Evolutionary conservation across 2,329 filamentous ascomycete species (phyloP), one percentile per base, ranked within the genome.

Genomic region (Ceratocystis cubensis): DNA sequence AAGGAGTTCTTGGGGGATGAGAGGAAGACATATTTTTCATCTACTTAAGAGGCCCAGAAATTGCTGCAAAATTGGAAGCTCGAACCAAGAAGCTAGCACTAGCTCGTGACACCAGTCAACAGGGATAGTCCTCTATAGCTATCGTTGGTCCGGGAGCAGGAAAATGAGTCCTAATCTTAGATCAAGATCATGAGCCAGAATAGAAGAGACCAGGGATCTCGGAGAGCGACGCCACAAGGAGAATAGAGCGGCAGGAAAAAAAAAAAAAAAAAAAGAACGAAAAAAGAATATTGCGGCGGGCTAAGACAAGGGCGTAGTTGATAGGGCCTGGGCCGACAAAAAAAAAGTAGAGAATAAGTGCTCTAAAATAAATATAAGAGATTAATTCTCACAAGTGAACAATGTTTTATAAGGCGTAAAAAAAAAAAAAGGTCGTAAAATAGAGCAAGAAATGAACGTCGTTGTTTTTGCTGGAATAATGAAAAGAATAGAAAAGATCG

Each of bases 1-100:
- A 69, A 68, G 70, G 69, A 63, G 68, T 66, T 69, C 68, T 69
- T 61, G 68, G 67, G 70, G 70, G 69, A 71, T 68, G 69, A 71
- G 68, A 70, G 69, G 67, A 59, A 46, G 66, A 59, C 53, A 57
- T 57, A 5, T 57, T 57, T 57, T 57, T 57, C 53, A 13, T 57
- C 5, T 15, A n/a, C 53, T 30, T 25, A 25, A 57, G 10, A 17
- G 53, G n/a, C 53, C 53, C 22, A 57, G 53, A 33, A 57, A 57
- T 6, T 17, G 20, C 22, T 15, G 22, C 28, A 33, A 28, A 53
- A 30, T 22, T 30, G 25, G 53, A 22, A 30, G n/a, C 22, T 57
- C 53, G 22, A 22, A 57, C 22, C 53, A 30, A 33, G 53, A 33
- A 57, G 22, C 28, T 57, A 57, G 53, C 17, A 28, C 53, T 30